Percentiles rank a stretch among this genome's conserved stretches.
These are phyloP conservation scores for Lotus japonicus DNA, from an alignment of 306 rosid genomes.

Conservation along the genomic window DNA sequence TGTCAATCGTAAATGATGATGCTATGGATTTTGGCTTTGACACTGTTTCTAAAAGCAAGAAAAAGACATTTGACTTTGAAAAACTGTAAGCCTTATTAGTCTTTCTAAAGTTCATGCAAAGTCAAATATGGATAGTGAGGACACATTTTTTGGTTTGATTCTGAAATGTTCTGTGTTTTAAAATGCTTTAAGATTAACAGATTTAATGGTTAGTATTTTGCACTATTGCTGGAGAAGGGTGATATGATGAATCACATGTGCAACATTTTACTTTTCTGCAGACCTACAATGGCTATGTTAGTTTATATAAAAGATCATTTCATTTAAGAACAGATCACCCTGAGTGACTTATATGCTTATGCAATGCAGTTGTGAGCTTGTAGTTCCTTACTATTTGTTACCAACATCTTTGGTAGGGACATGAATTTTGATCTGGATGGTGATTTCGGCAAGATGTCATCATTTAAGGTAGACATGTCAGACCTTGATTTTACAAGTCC, in stretches of 20 bases:
- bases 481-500: constrained; percentile 71
- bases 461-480: constrained; percentile 84
- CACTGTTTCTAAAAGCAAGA: constrained; percentile 50
- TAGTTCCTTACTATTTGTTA: constrained; percentile 22
- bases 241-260: constrained; percentile 5
- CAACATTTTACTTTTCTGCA: constrained; percentile 3
- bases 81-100: constrained; percentile 54
- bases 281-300: background rate
- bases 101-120: constrained; percentile 6
- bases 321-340: background rate
- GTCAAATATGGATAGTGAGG: constrained; percentile 8
- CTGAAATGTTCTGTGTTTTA: constrained; percentile 11
- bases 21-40: constrained; percentile 65
- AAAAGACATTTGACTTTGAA: constrained; percentile 63
- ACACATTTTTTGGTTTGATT: background rate
- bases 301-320: background rate
- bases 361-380: constrained; percentile 7
- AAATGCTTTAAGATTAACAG: background rate
- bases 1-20: constrained; percentile 69
- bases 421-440: constrained; percentile 77
- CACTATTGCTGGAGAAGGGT: constrained; percentile 14
- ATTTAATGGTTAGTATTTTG: constrained; percentile 1
- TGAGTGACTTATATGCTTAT: constrained; percentile 9
- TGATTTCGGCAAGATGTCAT: constrained; percentile 65
- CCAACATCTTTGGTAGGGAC: constrained; percentile 48